These are phyloP conservation scores for Hymenoscyphus infarciens DNA, from an alignment of 2,329 filamentous ascomycete genomes.

Conservation along the genomic window DNA sequence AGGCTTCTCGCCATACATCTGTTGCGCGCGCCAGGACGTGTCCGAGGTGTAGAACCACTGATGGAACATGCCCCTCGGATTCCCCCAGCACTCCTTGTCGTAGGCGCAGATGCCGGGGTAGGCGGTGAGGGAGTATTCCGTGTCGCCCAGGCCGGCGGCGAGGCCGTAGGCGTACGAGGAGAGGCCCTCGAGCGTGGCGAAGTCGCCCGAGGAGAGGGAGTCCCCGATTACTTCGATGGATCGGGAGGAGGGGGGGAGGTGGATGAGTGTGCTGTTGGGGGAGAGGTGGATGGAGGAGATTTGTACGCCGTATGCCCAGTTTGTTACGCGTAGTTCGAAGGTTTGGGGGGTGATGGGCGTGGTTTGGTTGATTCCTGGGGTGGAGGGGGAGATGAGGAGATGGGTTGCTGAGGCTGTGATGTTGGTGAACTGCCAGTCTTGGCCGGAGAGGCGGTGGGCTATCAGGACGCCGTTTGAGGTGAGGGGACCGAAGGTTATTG, in stretches of 20 bases:
- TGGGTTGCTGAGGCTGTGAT: conserved; percentile 54
- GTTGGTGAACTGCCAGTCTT: conserved; percentile 60
- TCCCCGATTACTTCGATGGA: conserved; percentile 45
- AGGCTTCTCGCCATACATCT: conserved; percentile 38
- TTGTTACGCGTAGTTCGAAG: conserved; percentile 58
- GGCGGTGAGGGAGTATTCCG: conserved; percentile 55
- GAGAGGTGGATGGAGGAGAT: conserved; percentile 50
- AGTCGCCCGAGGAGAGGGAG: conserved; percentile 53
- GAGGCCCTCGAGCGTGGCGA: conserved; percentile 55
- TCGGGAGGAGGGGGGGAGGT: conserved; percentile 40
- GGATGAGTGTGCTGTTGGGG: conserved; percentile 43
- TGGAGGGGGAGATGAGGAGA: conserved; percentile 48
- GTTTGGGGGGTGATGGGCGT: conserved; percentile 43
- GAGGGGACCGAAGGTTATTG: conserved; percentile 25
- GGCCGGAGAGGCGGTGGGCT: conserved; percentile 54
- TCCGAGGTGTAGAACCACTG: conserved; percentile 58
- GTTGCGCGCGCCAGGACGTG: conserved; percentile 36
- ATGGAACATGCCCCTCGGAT: conserved; percentile 46
- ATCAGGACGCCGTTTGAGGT: conserved; percentile 44
- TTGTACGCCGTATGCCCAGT: conserved; percentile 59
- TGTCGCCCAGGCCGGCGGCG: conserved; percentile 53
- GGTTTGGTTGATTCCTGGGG: conserved; percentile 43
- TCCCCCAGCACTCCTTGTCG: conserved; percentile 54
- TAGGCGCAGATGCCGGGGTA: conserved; percentile 56
- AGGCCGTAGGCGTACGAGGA: conserved; percentile 54